Conservation (phyloP, 805 yeast species). For the Barnettozyma sucrosica region DNA sequence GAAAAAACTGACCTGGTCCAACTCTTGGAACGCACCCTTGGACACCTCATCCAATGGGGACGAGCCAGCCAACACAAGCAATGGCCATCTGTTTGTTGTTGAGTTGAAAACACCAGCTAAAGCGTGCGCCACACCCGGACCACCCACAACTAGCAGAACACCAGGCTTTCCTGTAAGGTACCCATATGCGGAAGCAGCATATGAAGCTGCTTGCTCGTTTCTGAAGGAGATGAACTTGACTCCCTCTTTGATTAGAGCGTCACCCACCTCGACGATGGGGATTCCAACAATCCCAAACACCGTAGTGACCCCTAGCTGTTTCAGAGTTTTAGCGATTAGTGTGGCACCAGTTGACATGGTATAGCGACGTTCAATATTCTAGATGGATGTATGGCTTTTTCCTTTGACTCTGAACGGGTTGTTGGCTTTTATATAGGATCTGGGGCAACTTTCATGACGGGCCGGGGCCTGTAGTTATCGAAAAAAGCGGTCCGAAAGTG, state of each 20-base stretch:
- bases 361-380: too few relatives aligned
- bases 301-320: constrained; percentile 44
- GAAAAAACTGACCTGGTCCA: constrained; percentile 55
- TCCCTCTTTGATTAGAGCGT: constrained; percentile 47
- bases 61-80: constrained; percentile 61
- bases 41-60: constrained; percentile 40
- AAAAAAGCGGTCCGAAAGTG: background rate
- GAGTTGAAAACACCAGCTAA: constrained; percentile 63
- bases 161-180: constrained; percentile 62
- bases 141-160: constrained; percentile 65
- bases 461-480: background rate
- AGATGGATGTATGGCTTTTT: too few relatives aligned
- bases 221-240: constrained; percentile 55
- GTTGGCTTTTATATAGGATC: background rate
- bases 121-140: constrained; percentile 69
- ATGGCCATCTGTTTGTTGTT: constrained; percentile 56
- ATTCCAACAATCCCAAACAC: constrained; percentile 73
- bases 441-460: background rate
- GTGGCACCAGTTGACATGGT: constrained; percentile 33
- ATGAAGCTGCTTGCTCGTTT: constrained; percentile 70
- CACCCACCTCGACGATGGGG: constrained; percentile 67
- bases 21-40: constrained; percentile 66
- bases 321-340: constrained; percentile 43
- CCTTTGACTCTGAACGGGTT: background rate
- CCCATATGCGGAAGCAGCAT: constrained; percentile 71